Conservation (phyloP, 495 filamentous ascomycete genomes). For the Penicillium antarcticum region DNA sequence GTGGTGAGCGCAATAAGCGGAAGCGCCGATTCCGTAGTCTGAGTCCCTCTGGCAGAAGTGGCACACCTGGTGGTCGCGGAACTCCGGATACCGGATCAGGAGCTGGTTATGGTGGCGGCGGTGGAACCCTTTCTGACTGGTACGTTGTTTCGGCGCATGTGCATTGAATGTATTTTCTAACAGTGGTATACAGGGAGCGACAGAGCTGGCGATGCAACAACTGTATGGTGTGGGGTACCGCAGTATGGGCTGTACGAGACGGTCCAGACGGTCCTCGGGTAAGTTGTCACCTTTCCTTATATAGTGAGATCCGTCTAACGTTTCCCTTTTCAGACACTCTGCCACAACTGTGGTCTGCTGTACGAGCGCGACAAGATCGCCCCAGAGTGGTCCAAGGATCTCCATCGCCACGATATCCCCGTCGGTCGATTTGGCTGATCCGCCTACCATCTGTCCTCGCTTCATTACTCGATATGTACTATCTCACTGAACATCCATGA, state of each 20-base stretch:
- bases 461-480: background rate
- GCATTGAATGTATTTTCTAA: constrained; percentile 5
- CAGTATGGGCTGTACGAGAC: constrained; percentile 92
- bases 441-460: background rate
- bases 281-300: constrained; percentile 12
- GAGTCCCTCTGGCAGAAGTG: constrained; percentile 65
- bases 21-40: constrained; percentile 89
- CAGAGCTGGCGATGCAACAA: constrained; percentile 86
- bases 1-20: constrained; percentile 88
- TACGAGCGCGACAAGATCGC: constrained; percentile 84
- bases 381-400: constrained; percentile 77
- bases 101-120: constrained; percentile 62
- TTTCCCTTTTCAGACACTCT: constrained; percentile 63
- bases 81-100: constrained; percentile 70
- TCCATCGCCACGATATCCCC: constrained; percentile 61
- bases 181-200: constrained; percentile 57
- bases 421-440: constrained; percentile 30
- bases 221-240: constrained; percentile 81
- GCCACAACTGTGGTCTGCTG: constrained; percentile 87
- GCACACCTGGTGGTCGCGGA: constrained; percentile 67
- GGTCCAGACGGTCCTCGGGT: constrained; percentile 84
- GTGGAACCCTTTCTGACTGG: constrained; percentile 71
- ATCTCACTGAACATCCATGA: constrained; percentile 6
- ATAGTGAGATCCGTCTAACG: constrained; percentile 3
- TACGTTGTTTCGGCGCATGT: constrained; percentile 19